phyloP scores from a whole-genome alignment of 345 rosid genomes.

The Salix suchowensis region DNA sequence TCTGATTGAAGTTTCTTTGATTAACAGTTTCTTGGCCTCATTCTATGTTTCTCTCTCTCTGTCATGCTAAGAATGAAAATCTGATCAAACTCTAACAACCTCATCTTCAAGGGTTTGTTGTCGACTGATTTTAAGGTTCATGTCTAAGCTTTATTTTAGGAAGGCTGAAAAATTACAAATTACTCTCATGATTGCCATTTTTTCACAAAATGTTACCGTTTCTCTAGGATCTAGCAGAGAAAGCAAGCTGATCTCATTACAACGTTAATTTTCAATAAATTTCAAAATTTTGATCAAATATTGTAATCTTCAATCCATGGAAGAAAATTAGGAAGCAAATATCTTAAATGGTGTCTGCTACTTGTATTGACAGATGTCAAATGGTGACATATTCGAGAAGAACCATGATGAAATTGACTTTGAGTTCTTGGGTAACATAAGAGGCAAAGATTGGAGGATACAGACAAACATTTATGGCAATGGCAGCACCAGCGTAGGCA shows the following conservation, averaged over 20 bases:
- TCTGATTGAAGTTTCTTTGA: not conserved
- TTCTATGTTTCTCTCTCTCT: not conserved
- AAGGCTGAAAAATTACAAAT: not conserved
- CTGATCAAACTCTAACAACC: not conserved
- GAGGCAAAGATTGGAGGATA: slow-evolving; percentile 98
- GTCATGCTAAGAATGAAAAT: not conserved
- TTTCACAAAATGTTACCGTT: not conserved
- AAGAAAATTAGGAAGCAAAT: not conserved
- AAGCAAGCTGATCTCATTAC: not conserved
- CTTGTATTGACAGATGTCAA: slow-evolving; percentile 63
- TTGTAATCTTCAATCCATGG: no score
- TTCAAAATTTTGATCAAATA: not conserved
- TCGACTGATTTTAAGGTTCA: not conserved
- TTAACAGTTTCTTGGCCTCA: not conserved
- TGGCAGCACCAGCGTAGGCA: slow-evolving; percentile 82
- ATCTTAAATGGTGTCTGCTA: not conserved
- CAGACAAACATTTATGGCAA: slow-evolving; percentile 94
- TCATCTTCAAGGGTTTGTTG: not conserved
- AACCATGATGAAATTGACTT: slow-evolving; percentile 98
- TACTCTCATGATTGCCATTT: not conserved
- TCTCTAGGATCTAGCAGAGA: not conserved
- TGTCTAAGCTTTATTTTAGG: not conserved
- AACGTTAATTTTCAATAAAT: not conserved
- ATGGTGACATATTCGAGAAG: slow-evolving; percentile 88
- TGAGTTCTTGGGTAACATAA: slow-evolving; percentile 93